Evolutionary conservation across 352 stramenopile species (phyloP), one percentile per base, ranked within the genome.

Genomic region (Aphanomyces invadans): DNA sequence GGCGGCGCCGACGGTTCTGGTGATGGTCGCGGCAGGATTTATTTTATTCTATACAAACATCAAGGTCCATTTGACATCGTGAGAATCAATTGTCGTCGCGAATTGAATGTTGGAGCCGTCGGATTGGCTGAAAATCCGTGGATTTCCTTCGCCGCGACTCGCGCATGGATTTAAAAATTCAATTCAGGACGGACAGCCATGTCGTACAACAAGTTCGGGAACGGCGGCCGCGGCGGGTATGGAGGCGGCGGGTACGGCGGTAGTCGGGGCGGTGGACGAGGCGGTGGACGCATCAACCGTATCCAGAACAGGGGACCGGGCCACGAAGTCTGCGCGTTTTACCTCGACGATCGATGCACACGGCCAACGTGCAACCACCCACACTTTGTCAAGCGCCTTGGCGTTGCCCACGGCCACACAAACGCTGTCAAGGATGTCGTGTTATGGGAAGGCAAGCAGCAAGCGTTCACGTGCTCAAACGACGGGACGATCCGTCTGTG

Each of bases 361-460:
- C 80, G 81, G 29, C 77, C 80, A 17, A 77, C 79, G 53, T 94
- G 85, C 54, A 80, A 82, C 62, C 89, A 75, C 70, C 83, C 83
- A 62, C 85, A 94, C 73, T 88, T 94, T 59, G 72, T 90, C 62
- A 86, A 88, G 75, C 90, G 86, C 54, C 88, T 94, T 62, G 85
- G 85, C 36, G 81, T 88, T 72, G 88, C 83, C 1, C 80, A 77
- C 42, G 85, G 85, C 26, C 85, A 93, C 71, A 85, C 42, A 45
- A 77, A 78, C 36, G 62, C 81, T 10, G 77, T 93, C 65, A 90
- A 90, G 66, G 85, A 93, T 65, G 81, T 90, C 44, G 78, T 74
- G 28, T 85, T 93, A 74, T 93, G 85, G 85, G 66, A 69, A 10
- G 68, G 79, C 44, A 70, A 73, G 32, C 82, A 90, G 77, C 85